Base-by-base conservation (phyloP, 1,284 basidiomycete genomes). In the Cryptococcus sp. region DNA sequence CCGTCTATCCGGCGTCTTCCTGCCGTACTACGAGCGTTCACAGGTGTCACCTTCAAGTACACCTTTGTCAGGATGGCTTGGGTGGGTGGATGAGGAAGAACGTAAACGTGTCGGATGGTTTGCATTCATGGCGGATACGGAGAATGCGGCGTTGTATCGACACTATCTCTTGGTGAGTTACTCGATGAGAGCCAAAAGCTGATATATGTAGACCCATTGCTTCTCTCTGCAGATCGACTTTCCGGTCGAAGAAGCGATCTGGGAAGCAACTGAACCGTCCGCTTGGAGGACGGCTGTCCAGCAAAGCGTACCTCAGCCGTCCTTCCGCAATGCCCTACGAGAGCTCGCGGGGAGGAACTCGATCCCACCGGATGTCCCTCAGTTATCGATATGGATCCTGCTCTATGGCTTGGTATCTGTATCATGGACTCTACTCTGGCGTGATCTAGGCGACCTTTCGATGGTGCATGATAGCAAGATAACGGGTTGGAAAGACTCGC, bases 41-140 rank as follows among this genome's bases (percentile, higher is more conserved):
- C 31, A 48, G 39, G 5, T n/a, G n/a, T 47, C 54, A 53, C 17
- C 45, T 19, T 56, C 53, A 41, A 53, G 45, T 20, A 54, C 60
- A 53, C 65, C 65, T 17, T n/a, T 61, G 42, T 35, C 47, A 35
- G 38, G 48, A 7, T 70, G 68, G 68, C 57, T 70, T 3, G 57
- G 62, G 23, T 70, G 68, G 68, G 64, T 70, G 8, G 53, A 39
- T 3, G 62, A 63, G 47, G 68, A 70, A 48, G 68, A 70, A 42
- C 47, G 66, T 13, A 67, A 57, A 39, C 45, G 68, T 15, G 17
- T 63, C 1, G 68, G 68, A 16, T 70, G 68, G 68, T 59, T 66
- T 40, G 64, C 66, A 1, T 70, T 70, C 39, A 53, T 70, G 60
- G 60, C 67, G 66, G 68, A 70, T 39, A 65, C 60, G 13, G 64